Base-by-base conservation (phyloP, 192 early-diverging fungal species). In the Coemansia erecta region DNA sequence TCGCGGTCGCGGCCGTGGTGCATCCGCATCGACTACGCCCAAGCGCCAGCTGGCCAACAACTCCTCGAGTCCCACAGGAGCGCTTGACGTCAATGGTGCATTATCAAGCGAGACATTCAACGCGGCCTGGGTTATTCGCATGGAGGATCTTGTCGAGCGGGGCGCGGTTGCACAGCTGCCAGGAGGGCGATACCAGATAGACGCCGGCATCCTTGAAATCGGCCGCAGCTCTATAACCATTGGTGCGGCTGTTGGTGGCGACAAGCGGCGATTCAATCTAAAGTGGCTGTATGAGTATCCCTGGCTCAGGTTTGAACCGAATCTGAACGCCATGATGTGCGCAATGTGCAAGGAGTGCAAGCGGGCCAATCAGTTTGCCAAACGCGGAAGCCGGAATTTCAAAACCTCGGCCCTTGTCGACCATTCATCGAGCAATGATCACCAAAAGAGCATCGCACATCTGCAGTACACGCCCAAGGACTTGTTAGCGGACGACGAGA, bases 271-370 rank as follows among this genome's bases (percentile, higher is more conserved):
- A 18, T 79, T 79, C 57, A 79, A 72, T 33, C 70, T 72, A 35
- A 68, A 70, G 10, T 79, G 76, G 76, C 63, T 79, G 8, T 72
- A 79, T 56, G 76, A 79, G 45, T 79, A 79, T 41, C 58, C 37
- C 23, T 79, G 76, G 76, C 57, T 79, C 55, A 56, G 61, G n/a
- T 79, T 72, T 31, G 70, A 79, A 18, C 59, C 62, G 2, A 7
- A 55, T 5, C 13, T 46, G 12, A 79, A 79, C 37, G 54, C 63
- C 40, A 79, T 79, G 76, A n/a, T 72, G 24, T 79, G 76, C 46
- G 60, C 69, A 11, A 41, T 68, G 59, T 79, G 76, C 60, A 68
- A 63, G 43, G n/a, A n/a, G 18, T 66, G 66, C 21, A 60, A 45
- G 44, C 57, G 70, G 1, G 76, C 70, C 13, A 79, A 72, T 31